A percentile compares a stretch with the other conserved stretches of the same genome.
Conservation (phyloP, 768 basidiomycete genomes). For the Pleurotus sapidus region DNA sequence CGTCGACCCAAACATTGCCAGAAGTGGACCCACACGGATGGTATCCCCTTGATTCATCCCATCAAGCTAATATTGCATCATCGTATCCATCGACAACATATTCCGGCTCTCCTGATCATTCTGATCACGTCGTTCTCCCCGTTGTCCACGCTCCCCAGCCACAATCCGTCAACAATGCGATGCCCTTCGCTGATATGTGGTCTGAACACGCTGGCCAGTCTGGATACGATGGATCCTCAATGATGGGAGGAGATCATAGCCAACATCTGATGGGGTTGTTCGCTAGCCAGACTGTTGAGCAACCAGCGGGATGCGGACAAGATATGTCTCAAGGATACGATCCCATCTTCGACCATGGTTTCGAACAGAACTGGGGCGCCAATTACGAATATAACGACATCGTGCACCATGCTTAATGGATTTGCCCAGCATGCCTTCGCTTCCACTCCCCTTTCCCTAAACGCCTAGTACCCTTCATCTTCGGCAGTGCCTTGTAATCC, state of each 20-base stretch:
- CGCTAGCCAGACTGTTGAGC: not conserved
- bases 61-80: constrained; percentile 8
- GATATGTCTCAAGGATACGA: not conserved
- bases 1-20: constrained; percentile 11
- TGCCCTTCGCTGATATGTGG: constrained; percentile 16
- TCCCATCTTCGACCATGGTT: not conserved
- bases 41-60: constrained; percentile 13
- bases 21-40: constrained; percentile 17
- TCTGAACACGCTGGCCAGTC: constrained; percentile 9
- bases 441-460: not conserved
- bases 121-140: constrained; percentile 12
- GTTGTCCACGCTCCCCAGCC: constrained; percentile 24
- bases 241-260: not conserved
- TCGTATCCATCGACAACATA: constrained; percentile 40
- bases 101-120: constrained; percentile 35
- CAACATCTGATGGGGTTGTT: not conserved
- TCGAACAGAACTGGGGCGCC: not conserved
- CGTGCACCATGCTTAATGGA: not conserved
- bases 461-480: not conserved
- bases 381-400: constrained; percentile 1
- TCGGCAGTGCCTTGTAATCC: not conserved
- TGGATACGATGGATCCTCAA: not conserved
- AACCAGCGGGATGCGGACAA: not conserved
- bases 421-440: not conserved
- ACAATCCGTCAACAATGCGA: constrained; percentile 9